Percentiles rank a stretch among this genome's conserved stretches.
Evolutionary conservation across 768 basidiomycete species (phyloP).

Genomic region (Leccinum subtestaceum): DNA sequence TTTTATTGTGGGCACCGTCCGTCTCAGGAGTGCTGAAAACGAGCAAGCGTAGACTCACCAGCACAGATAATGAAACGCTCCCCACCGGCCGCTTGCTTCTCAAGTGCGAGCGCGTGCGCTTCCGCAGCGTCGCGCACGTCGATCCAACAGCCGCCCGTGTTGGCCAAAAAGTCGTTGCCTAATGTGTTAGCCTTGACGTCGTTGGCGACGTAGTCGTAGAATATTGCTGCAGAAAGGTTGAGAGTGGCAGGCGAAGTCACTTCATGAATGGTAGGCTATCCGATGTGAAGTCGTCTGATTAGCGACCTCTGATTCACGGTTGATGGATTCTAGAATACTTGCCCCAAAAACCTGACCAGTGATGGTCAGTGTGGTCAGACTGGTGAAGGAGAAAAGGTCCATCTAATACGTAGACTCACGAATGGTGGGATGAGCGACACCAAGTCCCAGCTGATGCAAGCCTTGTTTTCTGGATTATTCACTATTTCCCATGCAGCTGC

Average conservation of each 20-base stretch:
- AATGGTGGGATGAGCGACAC: conserved; percentile 39
- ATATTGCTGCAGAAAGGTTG: not conserved
- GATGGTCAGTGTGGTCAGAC: not conserved
- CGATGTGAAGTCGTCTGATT: not conserved
- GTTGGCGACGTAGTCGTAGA: not conserved
- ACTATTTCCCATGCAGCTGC: conserved; percentile 50
- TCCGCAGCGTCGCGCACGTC: not conserved
- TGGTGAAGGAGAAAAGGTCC: no score
- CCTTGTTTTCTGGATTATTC: conserved; percentile 28
- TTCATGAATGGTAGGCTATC: not conserved
- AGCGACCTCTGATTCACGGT: not conserved
- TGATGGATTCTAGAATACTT: not conserved
- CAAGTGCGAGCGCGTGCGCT: not conserved
- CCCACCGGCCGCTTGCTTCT: not conserved
- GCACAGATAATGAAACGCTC: not conserved
- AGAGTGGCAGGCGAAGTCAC: not conserved
- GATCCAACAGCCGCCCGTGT: not conserved
- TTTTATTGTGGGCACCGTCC: not conserved
- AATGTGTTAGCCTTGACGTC: not conserved
- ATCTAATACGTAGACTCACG: conserved; percentile 17
- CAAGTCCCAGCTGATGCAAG: conserved; percentile 38
- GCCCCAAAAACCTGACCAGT: not conserved
- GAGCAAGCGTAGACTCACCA: not conserved
- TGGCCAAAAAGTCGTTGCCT: not conserved
- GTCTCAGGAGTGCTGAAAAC: not conserved